Evolutionary conservation across 2,329 filamentous ascomycete genomes (phyloP), one percentile per base, ranked within the genome.

Genomic region (Gliomastix tumulicola): DNA sequence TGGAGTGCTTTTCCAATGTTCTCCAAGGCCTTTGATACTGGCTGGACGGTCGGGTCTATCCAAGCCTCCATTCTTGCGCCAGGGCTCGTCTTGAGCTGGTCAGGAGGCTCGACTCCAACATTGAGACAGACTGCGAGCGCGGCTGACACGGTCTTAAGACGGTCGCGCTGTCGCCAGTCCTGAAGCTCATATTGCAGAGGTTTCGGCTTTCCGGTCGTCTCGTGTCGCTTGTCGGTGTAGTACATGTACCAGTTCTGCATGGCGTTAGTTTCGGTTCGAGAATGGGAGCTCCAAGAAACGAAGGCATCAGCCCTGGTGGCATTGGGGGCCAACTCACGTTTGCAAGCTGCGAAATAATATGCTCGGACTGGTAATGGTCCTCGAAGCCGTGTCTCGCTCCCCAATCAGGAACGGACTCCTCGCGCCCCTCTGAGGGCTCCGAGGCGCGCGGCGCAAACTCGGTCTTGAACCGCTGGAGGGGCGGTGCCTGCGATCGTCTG

Each of bases 211-310:
- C 88, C 92, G 23, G 88, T 90, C 17, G 88, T 92, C 57, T 97
- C 92, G 62, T 98, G 92, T 36, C 90, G 83, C 62, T 97, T 97
- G 62, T 98, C 92, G 44, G 90, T 96, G 61, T 86, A 98, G 64
- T 98, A 98, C 90, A 97, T 97, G 68, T 95, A 97, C 79, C 94
- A 98, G 48, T 88, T 94, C 84, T 95, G 60, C n/a, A n/a, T n/a
- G n/a, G n/a, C n/a, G n/a, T n/a, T n/a, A n/a, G n/a, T n/a, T n/a
- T n/a, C n/a, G 20, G 28, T 6, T 15, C 13, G 27, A 7, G 13
- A n/a, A 15, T n/a, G 17, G 27, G 13, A n/a, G 6, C n/a, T 13
- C 12, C 15, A 18, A 16, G 18, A 32, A 20, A 18, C 12, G 30
- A 32, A 6, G 37, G 28, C 21, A 30, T 30, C 27, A 15, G 30